Base-by-base conservation (phyloP, 2,329 filamentous ascomycete species). In the Thelonectria rubi region DNA sequence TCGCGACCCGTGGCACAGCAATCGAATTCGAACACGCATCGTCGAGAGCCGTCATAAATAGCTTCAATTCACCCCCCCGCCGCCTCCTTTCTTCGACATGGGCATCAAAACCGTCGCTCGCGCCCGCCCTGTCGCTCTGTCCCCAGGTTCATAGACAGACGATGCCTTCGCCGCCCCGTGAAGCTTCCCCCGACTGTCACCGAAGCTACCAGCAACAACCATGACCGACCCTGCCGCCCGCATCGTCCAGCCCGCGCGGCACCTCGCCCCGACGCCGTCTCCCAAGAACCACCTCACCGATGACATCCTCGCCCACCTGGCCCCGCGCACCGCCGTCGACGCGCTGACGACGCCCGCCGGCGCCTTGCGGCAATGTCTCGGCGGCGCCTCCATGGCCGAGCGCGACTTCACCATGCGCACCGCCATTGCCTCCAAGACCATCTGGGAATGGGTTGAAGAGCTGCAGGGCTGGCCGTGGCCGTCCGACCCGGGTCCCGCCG, bases 371-470 rank as follows among this genome's bases (percentile, higher is more conserved):
- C 72, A 77, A 48, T 91, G 88, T 72, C 83, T 93, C 60, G 84
- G 88, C 62, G 80, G 80, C 37, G 86, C 89, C 15, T 88, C 89
- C 1, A 78, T 82, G 3, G 78, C 85, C 21, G 90, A 94, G 76
- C 86, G 89, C 69, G 88, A 90, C 15, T 88, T 94, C 75, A 91
- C 89, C 43, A 81, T 89, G 70, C 85, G 87, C 64, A 88, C 91
- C 45, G 91, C 91, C 43, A 76, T 88, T 63, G 88, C 90, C 15
- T 90, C 90, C 12, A 86, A 89, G 69, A 88, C 86, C 65, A 86
- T 95, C 64, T 84, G 89, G 75, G 84, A 86, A 71, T 95, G 92
- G 91, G 82, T 91, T 24, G 81, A 86, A n/a, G 92, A 95, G 79
- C 81, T 95, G 40, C 78, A 80, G 46, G 73, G 78, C 46, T 88